A percentile compares a stretch with the other conserved stretches of the same genome.
phyloP scores from a whole-genome alignment of 495 filamentous ascomycete genomes.

The Penicillium arizonense region DNA sequence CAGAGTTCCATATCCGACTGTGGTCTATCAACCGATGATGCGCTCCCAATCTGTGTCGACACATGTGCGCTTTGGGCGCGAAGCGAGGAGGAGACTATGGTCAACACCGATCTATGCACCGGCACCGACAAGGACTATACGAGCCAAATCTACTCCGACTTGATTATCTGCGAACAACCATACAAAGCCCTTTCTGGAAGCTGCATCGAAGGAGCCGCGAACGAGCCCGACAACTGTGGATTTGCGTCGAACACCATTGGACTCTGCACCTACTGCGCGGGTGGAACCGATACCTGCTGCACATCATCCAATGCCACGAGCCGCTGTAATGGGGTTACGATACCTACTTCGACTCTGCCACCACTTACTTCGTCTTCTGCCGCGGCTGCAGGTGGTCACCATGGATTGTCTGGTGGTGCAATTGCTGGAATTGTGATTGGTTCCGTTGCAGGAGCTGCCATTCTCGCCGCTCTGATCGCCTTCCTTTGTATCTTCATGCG shows the following conservation, averaged over 20 bases:
- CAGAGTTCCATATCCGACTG: conserved; percentile 84
- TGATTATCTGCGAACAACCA: conserved; percentile 83
- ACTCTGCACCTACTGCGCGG: conserved; percentile 85
- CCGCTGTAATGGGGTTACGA: conserved; percentile 67
- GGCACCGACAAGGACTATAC: conserved; percentile 61
- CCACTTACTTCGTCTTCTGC: conserved; percentile 53
- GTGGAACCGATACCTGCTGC: conserved; percentile 95
- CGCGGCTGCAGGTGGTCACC: conserved; percentile 36
- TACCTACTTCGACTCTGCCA: conserved; percentile 69
- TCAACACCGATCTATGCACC: conserved; percentile 72
- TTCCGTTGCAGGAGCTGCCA: conserved; percentile 65
- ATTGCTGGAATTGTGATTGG: conserved; percentile 93
- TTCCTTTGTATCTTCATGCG: conserved; percentile 59
- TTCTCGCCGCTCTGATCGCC: conserved; percentile 62
- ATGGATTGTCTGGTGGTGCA: conserved; percentile 71
- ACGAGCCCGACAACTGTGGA: conserved; percentile 88
- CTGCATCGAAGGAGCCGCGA: conserved; percentile 74
- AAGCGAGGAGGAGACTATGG: conserved; percentile 80
- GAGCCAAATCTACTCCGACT: conserved; percentile 84
- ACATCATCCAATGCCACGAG: conserved; percentile 69
- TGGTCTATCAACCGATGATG: conserved; percentile 56
- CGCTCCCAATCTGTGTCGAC: conserved; percentile 82
- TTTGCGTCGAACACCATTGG: conserved; percentile 78
- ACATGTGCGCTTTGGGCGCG: conserved; percentile 80
- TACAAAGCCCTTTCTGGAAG: conserved; percentile 67